These are phyloP conservation scores for Starmerella cellae DNA, from an alignment of 805 yeast genomes.

Conservation along the genomic window DNA sequence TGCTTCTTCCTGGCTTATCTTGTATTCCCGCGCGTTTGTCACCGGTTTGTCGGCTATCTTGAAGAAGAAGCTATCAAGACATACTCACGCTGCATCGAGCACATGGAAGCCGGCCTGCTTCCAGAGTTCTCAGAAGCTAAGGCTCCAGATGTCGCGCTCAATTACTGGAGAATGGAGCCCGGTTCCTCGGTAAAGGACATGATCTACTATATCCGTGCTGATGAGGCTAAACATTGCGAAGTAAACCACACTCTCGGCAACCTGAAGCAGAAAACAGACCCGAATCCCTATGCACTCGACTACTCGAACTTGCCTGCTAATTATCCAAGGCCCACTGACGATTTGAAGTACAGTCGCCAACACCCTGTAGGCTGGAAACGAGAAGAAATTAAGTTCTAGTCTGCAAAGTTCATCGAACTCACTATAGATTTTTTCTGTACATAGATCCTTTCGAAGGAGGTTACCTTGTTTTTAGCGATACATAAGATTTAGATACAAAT, in stretches of 20 bases:
- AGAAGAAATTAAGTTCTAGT: neutral
- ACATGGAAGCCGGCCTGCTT: conserved; percentile 3
- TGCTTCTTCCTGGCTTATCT: conserved; percentile 3
- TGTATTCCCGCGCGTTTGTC: conserved; percentile 5
- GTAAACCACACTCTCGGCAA: conserved; percentile 7
- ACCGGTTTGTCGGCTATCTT: conserved; percentile 7
- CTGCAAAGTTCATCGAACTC: no score
- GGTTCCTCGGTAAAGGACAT: conserved; percentile 3
- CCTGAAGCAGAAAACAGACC: conserved; percentile 4
- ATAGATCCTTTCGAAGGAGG: no score
- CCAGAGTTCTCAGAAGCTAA: conserved; percentile 1
- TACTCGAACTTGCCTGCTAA: conserved; percentile 1
- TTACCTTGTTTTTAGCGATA: no score
- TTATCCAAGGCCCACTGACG: conserved; percentile 3
- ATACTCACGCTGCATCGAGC: conserved; percentile 2
- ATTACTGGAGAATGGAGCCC: conserved; percentile 4
- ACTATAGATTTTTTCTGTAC: no score
- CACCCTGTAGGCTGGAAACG: conserved; percentile 6
- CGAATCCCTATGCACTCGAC: conserved; percentile 5
- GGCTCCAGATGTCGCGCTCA: conserved; percentile 5
- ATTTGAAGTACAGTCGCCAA: neutral
- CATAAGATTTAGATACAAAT: no score
- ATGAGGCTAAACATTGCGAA: conserved; percentile 8
- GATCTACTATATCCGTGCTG: conserved; percentile 9
- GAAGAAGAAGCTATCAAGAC: conserved; percentile 6